Evolutionary conservation across 2,329 filamentous ascomycete genomes (phyloP).

Genomic region (Colletotrichum sidae): DNA sequence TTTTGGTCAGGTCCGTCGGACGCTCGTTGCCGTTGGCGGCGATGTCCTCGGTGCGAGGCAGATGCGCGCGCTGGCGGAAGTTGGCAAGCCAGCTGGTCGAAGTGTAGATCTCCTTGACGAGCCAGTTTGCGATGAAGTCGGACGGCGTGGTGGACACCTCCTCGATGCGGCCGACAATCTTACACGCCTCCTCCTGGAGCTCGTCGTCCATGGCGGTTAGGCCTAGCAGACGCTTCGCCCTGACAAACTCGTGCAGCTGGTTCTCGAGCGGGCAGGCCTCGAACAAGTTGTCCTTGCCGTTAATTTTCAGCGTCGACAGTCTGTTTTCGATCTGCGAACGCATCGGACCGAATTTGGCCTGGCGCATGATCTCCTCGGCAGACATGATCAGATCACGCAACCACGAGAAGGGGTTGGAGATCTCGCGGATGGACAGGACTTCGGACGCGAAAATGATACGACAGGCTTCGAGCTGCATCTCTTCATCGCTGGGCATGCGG

Average conservation of each 20-base stretch:
- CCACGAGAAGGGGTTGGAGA: constrained; percentile 60
- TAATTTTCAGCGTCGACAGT: constrained; percentile 63
- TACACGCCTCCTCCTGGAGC: constrained; percentile 69
- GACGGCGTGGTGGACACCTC: constrained; percentile 61
- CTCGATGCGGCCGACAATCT: constrained; percentile 68
- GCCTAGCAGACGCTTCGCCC: constrained; percentile 63
- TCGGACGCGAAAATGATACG: constrained; percentile 68
- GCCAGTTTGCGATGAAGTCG: constrained; percentile 65
- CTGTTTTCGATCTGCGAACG: constrained; percentile 59
- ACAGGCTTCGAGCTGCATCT: constrained; percentile 69
- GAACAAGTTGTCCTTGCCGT: constrained; percentile 68
- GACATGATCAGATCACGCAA: constrained; percentile 69
- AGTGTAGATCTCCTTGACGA: constrained; percentile 62
- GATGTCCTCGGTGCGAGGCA: constrained; percentile 69
- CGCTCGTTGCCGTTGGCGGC: constrained; percentile 56
- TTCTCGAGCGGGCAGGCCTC: constrained; percentile 67
- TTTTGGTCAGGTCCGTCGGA: constrained; percentile 64
- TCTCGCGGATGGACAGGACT: constrained; percentile 53
- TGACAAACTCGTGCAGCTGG: constrained; percentile 66
- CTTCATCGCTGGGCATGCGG: constrained; percentile 59
- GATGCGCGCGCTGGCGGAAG: constrained; percentile 67
- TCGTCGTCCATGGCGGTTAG: constrained; percentile 70
- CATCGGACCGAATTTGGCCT: constrained; percentile 62
- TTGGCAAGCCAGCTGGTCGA: constrained; percentile 66
- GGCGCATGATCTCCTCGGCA: constrained; percentile 53